Evolutionary conservation across 495 filamentous ascomycete species (phyloP).

Genomic region (Bathelium albidoporum): DNA sequence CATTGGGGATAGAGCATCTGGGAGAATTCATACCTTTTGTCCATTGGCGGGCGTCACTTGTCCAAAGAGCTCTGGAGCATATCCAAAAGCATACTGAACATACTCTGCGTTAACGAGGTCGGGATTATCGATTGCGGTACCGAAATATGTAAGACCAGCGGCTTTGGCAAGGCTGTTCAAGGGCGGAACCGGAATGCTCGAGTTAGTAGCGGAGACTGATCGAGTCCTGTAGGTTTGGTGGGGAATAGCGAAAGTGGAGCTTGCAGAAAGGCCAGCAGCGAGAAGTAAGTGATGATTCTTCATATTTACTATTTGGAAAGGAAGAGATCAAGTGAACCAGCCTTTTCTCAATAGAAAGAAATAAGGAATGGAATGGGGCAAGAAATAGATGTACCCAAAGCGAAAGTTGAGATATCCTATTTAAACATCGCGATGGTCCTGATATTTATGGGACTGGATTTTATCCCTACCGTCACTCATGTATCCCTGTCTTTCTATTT

Average conservation of each 20-base stretch:
- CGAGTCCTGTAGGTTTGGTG: not conserved
- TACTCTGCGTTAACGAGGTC: conserved; percentile 19
- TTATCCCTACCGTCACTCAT: not conserved
- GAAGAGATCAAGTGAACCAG: not conserved
- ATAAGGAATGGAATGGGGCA: not conserved
- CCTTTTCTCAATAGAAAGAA: not conserved
- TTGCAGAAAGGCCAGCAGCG: not conserved
- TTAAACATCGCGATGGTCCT: not conserved
- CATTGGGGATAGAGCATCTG: too few relatives aligned
- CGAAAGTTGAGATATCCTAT: not conserved
- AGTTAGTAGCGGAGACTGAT: not conserved
- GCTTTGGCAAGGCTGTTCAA: conserved; percentile 29
- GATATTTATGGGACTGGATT: not conserved
- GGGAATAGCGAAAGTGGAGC: not conserved
- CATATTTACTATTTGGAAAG: not conserved
- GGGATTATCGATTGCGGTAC: conserved; percentile 40
- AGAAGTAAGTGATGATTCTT: not conserved
- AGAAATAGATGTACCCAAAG: not conserved
- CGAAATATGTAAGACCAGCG: conserved; percentile 40
- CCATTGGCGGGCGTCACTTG: conserved; percentile 45
- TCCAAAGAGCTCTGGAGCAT: conserved; percentile 36
- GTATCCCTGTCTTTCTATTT: not conserved
- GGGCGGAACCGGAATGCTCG: not conserved
- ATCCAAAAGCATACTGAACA: not conserved
- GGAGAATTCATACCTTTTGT: conserved; percentile 35